Conservation (phyloP, 2,329 filamentous ascomycete genomes). For the Sarocladium brachiariae region DNA sequence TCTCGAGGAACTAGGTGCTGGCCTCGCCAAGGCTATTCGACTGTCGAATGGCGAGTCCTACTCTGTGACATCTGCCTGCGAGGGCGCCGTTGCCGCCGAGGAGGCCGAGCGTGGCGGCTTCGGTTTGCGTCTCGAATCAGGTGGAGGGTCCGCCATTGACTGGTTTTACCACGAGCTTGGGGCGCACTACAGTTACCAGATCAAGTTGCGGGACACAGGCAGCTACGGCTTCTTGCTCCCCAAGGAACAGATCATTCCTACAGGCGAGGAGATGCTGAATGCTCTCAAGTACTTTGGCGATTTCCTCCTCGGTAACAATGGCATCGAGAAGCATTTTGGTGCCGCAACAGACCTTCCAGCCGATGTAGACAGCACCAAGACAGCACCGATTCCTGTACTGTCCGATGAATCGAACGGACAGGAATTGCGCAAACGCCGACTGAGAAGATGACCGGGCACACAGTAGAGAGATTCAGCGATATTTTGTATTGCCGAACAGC, state of each 20-base stretch:
- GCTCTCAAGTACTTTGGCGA: conserved; percentile 79
- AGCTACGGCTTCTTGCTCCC: conserved; percentile 92
- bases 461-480: no score
- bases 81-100: conserved; percentile 55
- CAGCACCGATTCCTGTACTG: conserved; percentile 8
- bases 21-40: conserved; percentile 82
- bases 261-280: conserved; percentile 78
- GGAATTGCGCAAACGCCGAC: conserved; percentile 24
- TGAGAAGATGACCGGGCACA: conserved; percentile 17
- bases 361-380: not conserved
- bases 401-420: conserved; percentile 15
- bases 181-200: conserved; percentile 83
- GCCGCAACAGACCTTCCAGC: not conserved
- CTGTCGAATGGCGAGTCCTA: conserved; percentile 71
- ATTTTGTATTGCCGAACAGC: no score
- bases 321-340: conserved; percentile 42
- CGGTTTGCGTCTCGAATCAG: conserved; percentile 55
- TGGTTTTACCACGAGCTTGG: conserved; percentile 89
- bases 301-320: conserved; percentile 66
- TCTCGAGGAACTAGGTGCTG: conserved; percentile 80
- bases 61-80: conserved; percentile 76
- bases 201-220: conserved; percentile 88
- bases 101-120: conserved; percentile 13
- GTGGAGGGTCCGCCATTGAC: conserved; percentile 82
- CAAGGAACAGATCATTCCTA: conserved; percentile 78